Conservation (phyloP, 2,329 filamentous ascomycete species). For the Sarocladiaceae sp. region DNA sequence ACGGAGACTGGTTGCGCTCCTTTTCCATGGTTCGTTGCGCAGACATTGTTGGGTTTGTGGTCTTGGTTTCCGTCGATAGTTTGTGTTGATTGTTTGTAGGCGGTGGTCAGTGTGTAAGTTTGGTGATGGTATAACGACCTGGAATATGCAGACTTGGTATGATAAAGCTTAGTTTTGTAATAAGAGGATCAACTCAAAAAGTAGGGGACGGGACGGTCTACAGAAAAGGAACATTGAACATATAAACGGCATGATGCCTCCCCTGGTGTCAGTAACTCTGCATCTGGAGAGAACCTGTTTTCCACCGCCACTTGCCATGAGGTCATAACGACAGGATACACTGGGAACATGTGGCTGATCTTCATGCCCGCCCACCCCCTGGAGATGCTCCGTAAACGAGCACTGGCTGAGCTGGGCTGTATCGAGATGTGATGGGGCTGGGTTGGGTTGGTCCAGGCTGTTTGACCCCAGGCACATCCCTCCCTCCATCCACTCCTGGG, state of each 20-base stretch:
- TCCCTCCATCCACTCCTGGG: too few relatives aligned
- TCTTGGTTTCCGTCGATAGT: neutral
- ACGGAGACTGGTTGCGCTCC: constrained; percentile 11
- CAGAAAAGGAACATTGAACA: neutral
- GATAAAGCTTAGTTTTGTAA: neutral
- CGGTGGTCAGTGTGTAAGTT: neutral
- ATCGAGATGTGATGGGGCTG: constrained; percentile 5
- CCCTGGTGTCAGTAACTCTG: too few relatives aligned
- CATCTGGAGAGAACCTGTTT: constrained; percentile 24
- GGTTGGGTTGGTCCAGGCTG: too few relatives aligned
- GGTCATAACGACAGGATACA: constrained; percentile 19
- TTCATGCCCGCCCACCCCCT: neutral
- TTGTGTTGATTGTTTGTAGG: neutral
- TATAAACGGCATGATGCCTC: constrained; percentile 16
- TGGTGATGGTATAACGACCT: constrained; percentile 1
- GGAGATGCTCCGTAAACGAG: neutral
- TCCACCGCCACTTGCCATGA: constrained; percentile 18
- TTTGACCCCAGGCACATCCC: too few relatives aligned
- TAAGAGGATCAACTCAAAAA: neutral
- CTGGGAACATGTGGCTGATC: constrained; percentile 4
- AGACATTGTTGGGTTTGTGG: constrained; percentile 1
- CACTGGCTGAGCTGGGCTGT: neutral
- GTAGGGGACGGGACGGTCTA: too few relatives aligned
- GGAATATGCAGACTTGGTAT: constrained; percentile 1
- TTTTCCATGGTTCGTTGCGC: constrained; percentile 13